Evolutionary conservation across 345 rosid species (phyloP).

Genomic region (Capsella bursapastoris): DNA sequence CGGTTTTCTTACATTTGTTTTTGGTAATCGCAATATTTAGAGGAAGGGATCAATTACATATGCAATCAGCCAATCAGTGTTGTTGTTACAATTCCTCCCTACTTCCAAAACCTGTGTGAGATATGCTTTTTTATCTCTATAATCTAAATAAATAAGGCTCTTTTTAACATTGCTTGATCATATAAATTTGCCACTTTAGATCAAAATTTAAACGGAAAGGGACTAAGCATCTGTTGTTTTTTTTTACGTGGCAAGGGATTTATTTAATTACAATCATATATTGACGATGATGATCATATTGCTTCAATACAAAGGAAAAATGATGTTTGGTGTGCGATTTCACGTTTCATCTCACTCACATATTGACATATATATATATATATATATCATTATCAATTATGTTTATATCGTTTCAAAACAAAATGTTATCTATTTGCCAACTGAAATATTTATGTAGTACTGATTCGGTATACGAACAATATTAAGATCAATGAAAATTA

Average conservation of each 20-base stretch:
- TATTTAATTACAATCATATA: too few species aligned
- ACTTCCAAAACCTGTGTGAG: too few species aligned
- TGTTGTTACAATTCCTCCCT: too few species aligned
- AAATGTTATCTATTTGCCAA: not conserved
- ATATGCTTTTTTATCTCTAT: too few species aligned
- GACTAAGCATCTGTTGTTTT: constrained; percentile 16
- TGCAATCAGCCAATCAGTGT: too few species aligned
- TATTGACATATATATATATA: too few species aligned
- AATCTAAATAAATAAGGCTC: not conserved
- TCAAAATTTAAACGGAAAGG: constrained; percentile 17
- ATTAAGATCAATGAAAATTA: not conserved
- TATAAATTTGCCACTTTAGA: not conserved
- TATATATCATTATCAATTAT: not conserved
- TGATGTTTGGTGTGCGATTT: constrained; percentile 23
- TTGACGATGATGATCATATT: not conserved
- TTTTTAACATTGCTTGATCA: constrained; percentile 14
- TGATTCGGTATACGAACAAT: not conserved
- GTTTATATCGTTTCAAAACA: not conserved
- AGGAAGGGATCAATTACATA: too few species aligned
- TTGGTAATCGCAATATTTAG: too few species aligned
- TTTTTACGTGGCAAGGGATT: not conserved
- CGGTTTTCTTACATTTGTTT: not conserved
- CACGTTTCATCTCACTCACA: constrained; percentile 25
- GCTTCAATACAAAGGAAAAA: constrained; percentile 39
- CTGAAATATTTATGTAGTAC: not conserved